Percentiles rank a stretch among this genome's conserved stretches.
These are phyloP conservation scores for Beauveria medogensis DNA, from an alignment of 2,329 filamentous ascomycete genomes.

Conservation along the genomic window DNA sequence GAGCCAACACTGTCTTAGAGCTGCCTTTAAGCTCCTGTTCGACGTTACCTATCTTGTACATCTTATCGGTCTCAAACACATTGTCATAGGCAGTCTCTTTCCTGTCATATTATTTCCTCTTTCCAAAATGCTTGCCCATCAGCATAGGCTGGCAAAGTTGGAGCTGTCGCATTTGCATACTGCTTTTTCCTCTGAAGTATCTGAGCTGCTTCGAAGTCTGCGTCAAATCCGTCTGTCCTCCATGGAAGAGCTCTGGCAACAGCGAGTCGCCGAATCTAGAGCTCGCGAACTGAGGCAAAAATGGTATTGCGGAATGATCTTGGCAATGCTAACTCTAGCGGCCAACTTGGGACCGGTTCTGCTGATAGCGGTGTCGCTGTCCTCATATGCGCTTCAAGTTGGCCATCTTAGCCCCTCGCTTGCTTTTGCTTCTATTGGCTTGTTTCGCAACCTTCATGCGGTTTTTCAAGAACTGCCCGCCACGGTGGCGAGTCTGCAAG, in stretches of 20 bases:
- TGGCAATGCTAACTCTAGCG: constrained; percentile 6
- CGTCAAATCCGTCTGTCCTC: constrained; percentile 13
- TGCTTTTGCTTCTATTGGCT: constrained; percentile 11
- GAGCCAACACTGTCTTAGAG: constrained; percentile 8
- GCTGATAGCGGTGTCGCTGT: constrained; percentile 8
- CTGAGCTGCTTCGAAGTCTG: constrained; percentile 7
- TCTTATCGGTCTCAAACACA: constrained; percentile 8
- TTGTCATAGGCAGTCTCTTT: not conserved
- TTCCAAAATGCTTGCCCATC: constrained; percentile 7
- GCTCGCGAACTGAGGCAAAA: constrained; percentile 5
- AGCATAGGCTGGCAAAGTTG: not conserved
- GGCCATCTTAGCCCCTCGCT: constrained; percentile 9
- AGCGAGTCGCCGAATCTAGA: not conserved
- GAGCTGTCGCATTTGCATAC: constrained; percentile 1
- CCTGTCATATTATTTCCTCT: constrained; percentile 8
- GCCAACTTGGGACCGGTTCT: constrained; percentile 8
- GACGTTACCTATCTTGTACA: constrained; percentile 10
- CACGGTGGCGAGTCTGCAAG: constrained; percentile 2
- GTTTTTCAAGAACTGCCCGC: constrained; percentile 2
- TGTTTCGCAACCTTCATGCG: constrained; percentile 10
- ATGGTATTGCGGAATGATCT: constrained; percentile 3
- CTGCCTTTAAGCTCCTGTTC: constrained; percentile 6
- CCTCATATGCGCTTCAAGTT: constrained; percentile 2
- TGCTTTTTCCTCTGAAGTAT: constrained; percentile 1
- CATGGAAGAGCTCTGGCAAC: constrained; percentile 9